These are phyloP conservation scores for Graphiopsis chlorocephala DNA, from an alignment of 2,329 filamentous ascomycete species.

Conservation along the genomic window DNA sequence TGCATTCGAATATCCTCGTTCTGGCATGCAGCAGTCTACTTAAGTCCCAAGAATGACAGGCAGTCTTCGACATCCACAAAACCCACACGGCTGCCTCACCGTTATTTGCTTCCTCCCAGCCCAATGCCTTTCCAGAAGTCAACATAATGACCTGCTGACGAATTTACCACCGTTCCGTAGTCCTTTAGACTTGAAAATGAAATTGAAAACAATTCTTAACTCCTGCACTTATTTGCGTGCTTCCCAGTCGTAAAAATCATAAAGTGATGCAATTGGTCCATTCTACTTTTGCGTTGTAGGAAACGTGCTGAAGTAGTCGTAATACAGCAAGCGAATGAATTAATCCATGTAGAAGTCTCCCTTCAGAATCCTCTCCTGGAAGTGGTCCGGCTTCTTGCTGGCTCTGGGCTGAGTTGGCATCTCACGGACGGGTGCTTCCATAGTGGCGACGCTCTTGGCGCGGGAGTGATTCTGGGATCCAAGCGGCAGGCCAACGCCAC, in stretches of 20 bases:
- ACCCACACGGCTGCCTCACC: background rate
- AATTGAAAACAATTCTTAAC: background rate
- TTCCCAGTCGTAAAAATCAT: conserved; percentile 3
- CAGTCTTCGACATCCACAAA: background rate
- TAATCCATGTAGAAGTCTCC: conserved; percentile 98
- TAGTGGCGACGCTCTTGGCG: conserved; percentile 64
- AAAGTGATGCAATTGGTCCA: background rate
- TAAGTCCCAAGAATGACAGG: background rate
- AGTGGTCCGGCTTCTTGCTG: conserved; percentile 68
- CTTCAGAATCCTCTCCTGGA: conserved; percentile 95
- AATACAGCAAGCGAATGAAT: background rate
- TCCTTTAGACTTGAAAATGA: background rate
- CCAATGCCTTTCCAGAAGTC: background rate
- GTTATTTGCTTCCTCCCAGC: background rate
- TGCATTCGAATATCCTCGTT: background rate
- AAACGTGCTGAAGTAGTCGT: background rate
- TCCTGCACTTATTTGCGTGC: conserved; percentile 4
- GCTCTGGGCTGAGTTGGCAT: conserved; percentile 59
- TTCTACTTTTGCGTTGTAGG: background rate
- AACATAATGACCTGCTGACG: background rate
- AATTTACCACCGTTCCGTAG: background rate
- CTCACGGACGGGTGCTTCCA: conserved; percentile 52
- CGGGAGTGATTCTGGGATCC: conserved; percentile 54
- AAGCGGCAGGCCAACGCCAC: background rate
- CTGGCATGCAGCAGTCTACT: background rate